phyloP scores from a whole-genome alignment of 768 basidiomycete species.

The Suillus discolor region DNA sequence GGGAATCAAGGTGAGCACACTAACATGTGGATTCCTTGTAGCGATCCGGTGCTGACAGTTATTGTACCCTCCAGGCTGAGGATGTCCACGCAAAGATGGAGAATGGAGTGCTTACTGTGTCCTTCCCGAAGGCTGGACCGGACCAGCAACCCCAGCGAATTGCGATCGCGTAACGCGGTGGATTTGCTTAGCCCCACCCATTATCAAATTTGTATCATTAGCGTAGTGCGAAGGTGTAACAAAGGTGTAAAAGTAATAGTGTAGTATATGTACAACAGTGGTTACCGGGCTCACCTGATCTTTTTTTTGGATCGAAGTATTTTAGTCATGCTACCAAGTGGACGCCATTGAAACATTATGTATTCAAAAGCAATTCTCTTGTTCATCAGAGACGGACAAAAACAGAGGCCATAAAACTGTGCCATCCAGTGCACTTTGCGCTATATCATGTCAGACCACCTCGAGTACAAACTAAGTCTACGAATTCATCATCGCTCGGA shows the following conservation, averaged over 20 bases:
- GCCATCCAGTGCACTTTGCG: no score
- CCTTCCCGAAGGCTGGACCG: background rate
- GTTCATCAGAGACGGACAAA: no score
- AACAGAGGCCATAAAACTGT: no score
- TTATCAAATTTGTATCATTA: background rate
- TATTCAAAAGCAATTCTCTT: no score
- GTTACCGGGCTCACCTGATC: background rate
- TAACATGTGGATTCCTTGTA: background rate
- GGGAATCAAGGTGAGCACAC: background rate
- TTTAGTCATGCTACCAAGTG: background rate
- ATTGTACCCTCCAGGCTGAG: background rate
- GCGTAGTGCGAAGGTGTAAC: background rate
- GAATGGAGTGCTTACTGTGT: background rate
- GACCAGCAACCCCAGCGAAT: background rate
- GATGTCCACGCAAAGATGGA: background rate
- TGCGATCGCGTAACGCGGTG: conserved; percentile 17
- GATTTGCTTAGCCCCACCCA: background rate
- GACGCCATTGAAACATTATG: background rate
- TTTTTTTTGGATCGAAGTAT: background rate
- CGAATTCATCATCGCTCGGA: no score
- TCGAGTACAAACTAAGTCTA: no score
- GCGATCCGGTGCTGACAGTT: background rate
- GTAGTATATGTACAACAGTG: background rate
- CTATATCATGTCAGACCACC: no score
- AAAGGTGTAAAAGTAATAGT: background rate